These are phyloP conservation scores for Ceratorhiza oryzae-sativae DNA, from an alignment of 1,284 basidiomycete genomes.

Conservation along the genomic window DNA sequence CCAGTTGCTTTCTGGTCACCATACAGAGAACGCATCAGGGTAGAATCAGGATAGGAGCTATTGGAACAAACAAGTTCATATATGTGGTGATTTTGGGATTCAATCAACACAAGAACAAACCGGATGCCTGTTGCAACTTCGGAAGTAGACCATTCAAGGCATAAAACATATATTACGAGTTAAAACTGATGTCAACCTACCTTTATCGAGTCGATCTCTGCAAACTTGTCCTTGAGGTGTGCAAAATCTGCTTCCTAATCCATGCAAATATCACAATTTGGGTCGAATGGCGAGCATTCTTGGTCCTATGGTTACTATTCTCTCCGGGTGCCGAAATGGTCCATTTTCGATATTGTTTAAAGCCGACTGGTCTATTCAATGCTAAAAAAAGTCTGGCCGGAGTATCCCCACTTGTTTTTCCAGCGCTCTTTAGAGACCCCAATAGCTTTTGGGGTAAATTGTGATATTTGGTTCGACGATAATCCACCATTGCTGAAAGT, in stretches of 20 bases:
- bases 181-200: neutral
- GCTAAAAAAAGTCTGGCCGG: neutral
- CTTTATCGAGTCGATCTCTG: conserved; percentile 14
- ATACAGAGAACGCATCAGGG: neutral
- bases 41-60: neutral
- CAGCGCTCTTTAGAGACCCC: conserved; percentile 6
- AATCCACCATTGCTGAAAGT: conserved; percentile 5
- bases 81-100: neutral
- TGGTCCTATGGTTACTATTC: neutral
- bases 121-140: conserved; percentile 10
- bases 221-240: neutral
- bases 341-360: neutral
- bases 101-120: conserved; percentile 14
- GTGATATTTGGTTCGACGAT: neutral
- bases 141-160: neutral
- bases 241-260: conserved; percentile 9
- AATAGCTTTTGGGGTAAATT: conserved; percentile 7
- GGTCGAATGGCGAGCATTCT: neutral
- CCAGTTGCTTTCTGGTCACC: conserved; percentile 3
- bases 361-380: neutral
- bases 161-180: too few species aligned
- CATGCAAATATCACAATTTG: neutral
- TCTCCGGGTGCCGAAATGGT: neutral
- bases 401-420: conserved; percentile 21
- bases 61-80: neutral